These are phyloP conservation scores for Casuarina glauca DNA, from an alignment of 306 rosid genomes.

Conservation along the genomic window DNA sequence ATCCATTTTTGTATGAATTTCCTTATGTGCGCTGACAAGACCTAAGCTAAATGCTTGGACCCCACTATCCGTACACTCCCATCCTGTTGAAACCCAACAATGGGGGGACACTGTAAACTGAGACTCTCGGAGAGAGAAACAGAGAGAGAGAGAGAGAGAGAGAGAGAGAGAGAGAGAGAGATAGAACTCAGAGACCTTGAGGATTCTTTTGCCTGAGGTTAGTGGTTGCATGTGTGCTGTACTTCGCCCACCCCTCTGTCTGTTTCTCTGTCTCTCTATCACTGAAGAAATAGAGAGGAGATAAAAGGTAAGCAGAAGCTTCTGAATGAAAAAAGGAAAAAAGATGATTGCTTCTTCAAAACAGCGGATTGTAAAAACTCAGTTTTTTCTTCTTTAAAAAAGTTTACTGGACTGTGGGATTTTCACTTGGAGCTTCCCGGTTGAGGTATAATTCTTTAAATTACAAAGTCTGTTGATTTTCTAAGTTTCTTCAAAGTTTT, in stretches of 20 bases:
- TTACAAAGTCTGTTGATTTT: background rate
- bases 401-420: constrained; percentile 11
- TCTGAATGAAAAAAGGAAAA: background rate
- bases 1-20: background rate
- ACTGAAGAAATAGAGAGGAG: constrained; percentile 5
- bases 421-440: constrained; percentile 11
- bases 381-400: background rate
- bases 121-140: background rate
- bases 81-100: constrained; percentile 13
- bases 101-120: background rate
- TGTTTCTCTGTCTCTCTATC: background rate
- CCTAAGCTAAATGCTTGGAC: background rate
- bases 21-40: background rate
- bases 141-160: background rate
- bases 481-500: background rate
- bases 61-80: background rate
- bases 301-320: constrained; percentile 21
- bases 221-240: constrained; percentile 5
- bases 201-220: background rate
- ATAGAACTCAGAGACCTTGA: background rate
- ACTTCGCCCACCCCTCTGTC: background rate
- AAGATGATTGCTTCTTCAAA: background rate
- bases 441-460: background rate
- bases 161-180: background rate
- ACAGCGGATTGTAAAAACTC: background rate